A percentile compares a stretch with the other conserved stretches of the same genome.
Evolutionary conservation across 352 stramenopile species (phyloP).

Genomic region (Phytopythium chamaehyphon): DNA sequence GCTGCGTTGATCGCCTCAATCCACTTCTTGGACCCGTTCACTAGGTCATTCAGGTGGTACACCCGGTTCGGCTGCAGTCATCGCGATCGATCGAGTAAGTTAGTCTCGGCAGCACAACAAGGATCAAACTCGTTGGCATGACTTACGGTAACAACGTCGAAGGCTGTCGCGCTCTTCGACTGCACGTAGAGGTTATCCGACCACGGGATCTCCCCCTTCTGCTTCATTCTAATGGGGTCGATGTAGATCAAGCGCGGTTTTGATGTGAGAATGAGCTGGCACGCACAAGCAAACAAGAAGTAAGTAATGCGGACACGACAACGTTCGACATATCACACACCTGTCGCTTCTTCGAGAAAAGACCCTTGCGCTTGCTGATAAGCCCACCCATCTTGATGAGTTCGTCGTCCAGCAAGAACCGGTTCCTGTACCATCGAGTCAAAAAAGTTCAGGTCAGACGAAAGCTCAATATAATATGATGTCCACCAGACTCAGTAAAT

Average conservation of each 20-base stretch:
- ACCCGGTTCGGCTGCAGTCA: slow-evolving; percentile 66
- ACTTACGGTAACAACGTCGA: slow-evolving; percentile 82
- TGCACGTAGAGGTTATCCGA: slow-evolving; percentile 82
- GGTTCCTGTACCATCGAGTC: slow-evolving; percentile 33
- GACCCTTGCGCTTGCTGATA: slow-evolving; percentile 85
- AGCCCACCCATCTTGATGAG: slow-evolving; percentile 83
- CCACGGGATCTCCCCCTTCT: slow-evolving; percentile 88
- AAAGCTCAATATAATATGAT: background rate
- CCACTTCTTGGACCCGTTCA: slow-evolving; percentile 89
- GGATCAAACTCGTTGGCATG: no score
- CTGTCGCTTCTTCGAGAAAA: slow-evolving; percentile 88
- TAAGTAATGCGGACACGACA: background rate
- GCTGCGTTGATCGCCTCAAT: slow-evolving; percentile 85
- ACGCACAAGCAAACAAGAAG: background rate
- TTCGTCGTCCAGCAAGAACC: slow-evolving; percentile 85
- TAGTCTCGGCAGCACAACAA: background rate
- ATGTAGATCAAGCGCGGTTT: slow-evolving; percentile 89
- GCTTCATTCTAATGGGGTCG: slow-evolving; percentile 87
- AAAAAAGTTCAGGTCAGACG: background rate
- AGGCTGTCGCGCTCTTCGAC: slow-evolving; percentile 79
- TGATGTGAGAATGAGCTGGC: slow-evolving; percentile 77
- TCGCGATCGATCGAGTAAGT: background rate
- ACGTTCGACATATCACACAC: no score
- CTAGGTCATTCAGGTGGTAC: slow-evolving; percentile 86
- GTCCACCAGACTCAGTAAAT: background rate